Conservation (phyloP, 257 asterid species). For the Lycium ferocissimum region DNA sequence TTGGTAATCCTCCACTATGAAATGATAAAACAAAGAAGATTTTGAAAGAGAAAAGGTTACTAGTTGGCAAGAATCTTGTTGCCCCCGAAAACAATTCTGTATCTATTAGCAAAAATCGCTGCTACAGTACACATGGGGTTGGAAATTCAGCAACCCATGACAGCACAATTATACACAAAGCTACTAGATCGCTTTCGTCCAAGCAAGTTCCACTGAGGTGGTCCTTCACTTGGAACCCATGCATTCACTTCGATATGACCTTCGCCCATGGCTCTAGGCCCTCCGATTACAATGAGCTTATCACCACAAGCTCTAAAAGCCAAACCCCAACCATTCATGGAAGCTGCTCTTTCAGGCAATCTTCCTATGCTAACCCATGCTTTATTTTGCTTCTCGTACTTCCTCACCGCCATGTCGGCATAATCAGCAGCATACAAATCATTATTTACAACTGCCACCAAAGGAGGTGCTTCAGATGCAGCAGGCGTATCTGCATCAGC, state of each 20-base stretch:
- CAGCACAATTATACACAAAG: neutral
- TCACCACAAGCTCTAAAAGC: constrained; percentile 66
- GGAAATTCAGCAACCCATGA: constrained; percentile 16
- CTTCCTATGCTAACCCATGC: neutral
- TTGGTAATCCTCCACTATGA: constrained; percentile 49
- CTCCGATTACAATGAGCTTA: constrained; percentile 12
- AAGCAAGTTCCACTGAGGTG: constrained; percentile 58
- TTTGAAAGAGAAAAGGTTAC: constrained; percentile 43
- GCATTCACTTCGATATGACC: constrained; percentile 61
- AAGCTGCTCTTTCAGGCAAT: neutral
- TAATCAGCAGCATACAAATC: neutral
- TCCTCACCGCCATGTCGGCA: neutral
- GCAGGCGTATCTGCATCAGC: neutral
- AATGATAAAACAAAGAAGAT: constrained; percentile 33
- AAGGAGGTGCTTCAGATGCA: constrained; percentile 30
- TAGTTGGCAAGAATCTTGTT: constrained; percentile 67
- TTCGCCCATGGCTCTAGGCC: constrained; percentile 45
- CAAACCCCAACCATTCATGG: constrained; percentile 48
- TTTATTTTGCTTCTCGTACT: neutral
- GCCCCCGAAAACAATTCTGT: constrained; percentile 53
- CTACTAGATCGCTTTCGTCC: neutral
- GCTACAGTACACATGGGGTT: constrained; percentile 36
- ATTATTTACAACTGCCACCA: neutral
- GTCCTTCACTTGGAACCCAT: constrained; percentile 59
- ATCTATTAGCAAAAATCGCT: constrained; percentile 39